A percentile compares a stretch with the other conserved stretches of the same genome.
Evolutionary conservation across 2,329 filamentous ascomycete genomes (phyloP).

Genomic region (Exophiala viscosa): DNA sequence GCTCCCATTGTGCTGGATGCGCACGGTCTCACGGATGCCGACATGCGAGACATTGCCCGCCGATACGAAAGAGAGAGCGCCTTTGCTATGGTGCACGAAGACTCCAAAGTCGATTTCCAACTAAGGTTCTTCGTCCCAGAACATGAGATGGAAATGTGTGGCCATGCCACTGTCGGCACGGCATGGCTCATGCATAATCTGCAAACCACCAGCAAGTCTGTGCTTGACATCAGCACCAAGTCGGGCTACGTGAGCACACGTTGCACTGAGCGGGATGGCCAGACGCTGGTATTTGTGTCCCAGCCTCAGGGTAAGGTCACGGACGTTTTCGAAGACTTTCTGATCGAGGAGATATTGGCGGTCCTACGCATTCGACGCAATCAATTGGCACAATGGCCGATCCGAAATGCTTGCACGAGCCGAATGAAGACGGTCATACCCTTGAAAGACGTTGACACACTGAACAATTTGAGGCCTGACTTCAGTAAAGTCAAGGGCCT

Average conservation of each 20-base stretch:
- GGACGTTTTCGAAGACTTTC: background rate
- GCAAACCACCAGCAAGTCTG: background rate
- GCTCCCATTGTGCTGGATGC: slow-evolving; percentile 3
- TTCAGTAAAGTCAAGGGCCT: background rate
- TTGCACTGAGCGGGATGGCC: background rate
- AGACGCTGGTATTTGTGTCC: slow-evolving; percentile 2
- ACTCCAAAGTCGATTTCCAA: background rate
- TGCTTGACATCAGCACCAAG: slow-evolving; percentile 1
- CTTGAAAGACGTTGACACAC: background rate
- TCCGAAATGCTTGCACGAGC: slow-evolving; percentile 7
- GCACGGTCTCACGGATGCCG: background rate
- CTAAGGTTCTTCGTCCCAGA: slow-evolving; percentile 6
- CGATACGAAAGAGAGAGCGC: slow-evolving; percentile 1
- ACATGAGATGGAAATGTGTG: slow-evolving; percentile 11
- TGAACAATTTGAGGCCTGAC: slow-evolving; percentile 2
- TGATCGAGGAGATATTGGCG: background rate
- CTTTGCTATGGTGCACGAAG: background rate
- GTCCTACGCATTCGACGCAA: background rate
- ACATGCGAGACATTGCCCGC: background rate
- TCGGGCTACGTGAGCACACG: slow-evolving; percentile 1
- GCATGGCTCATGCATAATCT: slow-evolving; percentile 7
- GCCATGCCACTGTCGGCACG: slow-evolving; percentile 5
- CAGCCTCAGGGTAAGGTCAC: slow-evolving; percentile 1
- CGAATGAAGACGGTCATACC: slow-evolving; percentile 2
- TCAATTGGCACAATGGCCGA: background rate